Percentiles rank a stretch among this genome's conserved stretches.
These are phyloP conservation scores for Meyerozyma smithsonii DNA, from an alignment of 1,139 yeast genomes.

Conservation along the genomic window DNA sequence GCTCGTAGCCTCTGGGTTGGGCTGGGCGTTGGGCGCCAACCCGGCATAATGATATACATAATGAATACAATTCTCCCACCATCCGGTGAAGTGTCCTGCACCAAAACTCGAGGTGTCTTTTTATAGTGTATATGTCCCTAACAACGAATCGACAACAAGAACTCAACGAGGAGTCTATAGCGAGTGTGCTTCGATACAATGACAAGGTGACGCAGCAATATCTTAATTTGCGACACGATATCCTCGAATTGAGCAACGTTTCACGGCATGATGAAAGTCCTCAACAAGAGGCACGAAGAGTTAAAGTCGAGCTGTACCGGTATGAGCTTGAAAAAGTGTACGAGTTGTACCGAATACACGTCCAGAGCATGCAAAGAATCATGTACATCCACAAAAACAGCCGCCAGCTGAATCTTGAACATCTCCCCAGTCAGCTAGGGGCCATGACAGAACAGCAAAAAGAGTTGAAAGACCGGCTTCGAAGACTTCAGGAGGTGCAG, in stretches of 20 bases:
- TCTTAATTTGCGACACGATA: conserved; percentile 30
- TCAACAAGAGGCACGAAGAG: conserved; percentile 5
- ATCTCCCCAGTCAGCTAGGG: conserved; percentile 19
- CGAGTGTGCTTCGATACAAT: conserved; percentile 27
- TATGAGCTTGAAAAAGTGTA: conserved; percentile 26
- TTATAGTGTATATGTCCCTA: conserved; percentile 18
- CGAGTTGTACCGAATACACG: conserved; percentile 23
- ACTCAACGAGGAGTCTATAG: conserved; percentile 29
- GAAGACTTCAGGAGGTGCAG: conserved; percentile 26
- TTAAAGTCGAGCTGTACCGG: conserved; percentile 17
- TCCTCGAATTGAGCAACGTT: conserved; percentile 19
- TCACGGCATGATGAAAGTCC: conserved; percentile 10
- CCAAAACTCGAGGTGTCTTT: background rate
- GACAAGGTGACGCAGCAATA: conserved; percentile 33
- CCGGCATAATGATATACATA: conserved; percentile 3
- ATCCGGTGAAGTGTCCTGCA: background rate
- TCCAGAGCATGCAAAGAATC: conserved; percentile 18
- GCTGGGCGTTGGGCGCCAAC: conserved; percentile 66
- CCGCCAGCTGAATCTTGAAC: conserved; percentile 17
- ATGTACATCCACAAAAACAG: conserved; percentile 16
- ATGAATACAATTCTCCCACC: background rate
- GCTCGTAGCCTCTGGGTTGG: conserved; percentile 53
- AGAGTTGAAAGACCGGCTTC: conserved; percentile 18
- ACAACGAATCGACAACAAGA: conserved; percentile 29
- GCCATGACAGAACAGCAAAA: conserved; percentile 15